A percentile compares a stretch with the other conserved stretches of the same genome.
Conservation (phyloP, 345 rosid genomes). For the Kandelia obovata region DNA sequence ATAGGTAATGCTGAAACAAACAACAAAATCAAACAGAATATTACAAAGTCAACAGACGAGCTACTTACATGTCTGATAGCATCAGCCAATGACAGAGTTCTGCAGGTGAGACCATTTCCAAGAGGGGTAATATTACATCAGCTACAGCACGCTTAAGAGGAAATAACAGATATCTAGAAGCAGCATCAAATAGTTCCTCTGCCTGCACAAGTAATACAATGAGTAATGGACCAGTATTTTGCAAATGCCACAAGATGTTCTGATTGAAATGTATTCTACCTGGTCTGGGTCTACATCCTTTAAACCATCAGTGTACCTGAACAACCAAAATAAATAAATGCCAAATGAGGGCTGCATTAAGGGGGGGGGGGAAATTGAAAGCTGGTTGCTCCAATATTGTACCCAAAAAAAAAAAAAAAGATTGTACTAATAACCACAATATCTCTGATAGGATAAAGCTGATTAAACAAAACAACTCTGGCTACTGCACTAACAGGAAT, state of each 20-base stretch:
- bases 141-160: constrained; percentile 97
- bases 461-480: neutral
- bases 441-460: constrained; percentile 9
- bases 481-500: constrained; percentile 4
- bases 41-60: constrained; percentile 5
- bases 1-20: neutral
- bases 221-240: constrained; percentile 9
- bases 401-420: neutral
- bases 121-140: constrained; percentile 72
- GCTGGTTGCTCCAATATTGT: no score
- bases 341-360: no score
- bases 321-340: constrained; percentile 22
- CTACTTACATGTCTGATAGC: constrained; percentile 77
- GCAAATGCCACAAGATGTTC: constrained; percentile 8
- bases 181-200: constrained; percentile 94
- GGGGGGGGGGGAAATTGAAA: no score
- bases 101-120: constrained; percentile 77
- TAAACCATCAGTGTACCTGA: constrained; percentile 95
- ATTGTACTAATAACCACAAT: constrained; percentile 7
- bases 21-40: constrained; percentile 1
- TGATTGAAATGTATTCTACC: constrained; percentile 40
- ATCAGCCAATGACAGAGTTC: constrained; percentile 89
- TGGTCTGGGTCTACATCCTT: constrained; percentile 74
- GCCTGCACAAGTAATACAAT: constrained; percentile 46
- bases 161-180: constrained; percentile 87